Evolutionary conservation across 2,329 filamentous ascomycete species (phyloP), one percentile per base, ranked within the genome.

Genomic region (Aspergillus ruber): DNA sequence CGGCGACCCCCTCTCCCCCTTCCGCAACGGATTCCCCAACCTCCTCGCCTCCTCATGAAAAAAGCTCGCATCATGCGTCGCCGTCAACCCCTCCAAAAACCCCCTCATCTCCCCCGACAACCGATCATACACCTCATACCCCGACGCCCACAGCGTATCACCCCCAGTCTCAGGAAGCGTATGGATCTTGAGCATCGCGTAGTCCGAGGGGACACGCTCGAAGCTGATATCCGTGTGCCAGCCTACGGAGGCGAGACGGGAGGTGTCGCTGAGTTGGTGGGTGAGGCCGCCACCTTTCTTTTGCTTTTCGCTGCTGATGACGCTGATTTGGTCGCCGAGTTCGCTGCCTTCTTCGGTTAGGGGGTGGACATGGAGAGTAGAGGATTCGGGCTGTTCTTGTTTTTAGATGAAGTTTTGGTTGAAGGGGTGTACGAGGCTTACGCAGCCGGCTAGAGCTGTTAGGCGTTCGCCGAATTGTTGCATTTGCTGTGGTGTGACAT

Each of bases 71-170:
- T 77, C 79, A 43, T 73, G 77, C 0, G 77, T 80, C 4, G 75
- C 82, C 0, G 79, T 84, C 15, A 85, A 64, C 0, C 65, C 64
- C 47, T 85, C 81, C 29, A 84, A 70, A 60, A 84, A 83, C 17
- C 66, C 65, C 45, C 78, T 78, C 50, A 78, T 77, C 0, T 76
- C 69, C 2, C 70, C 67, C 8, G 77, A 81, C 46, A 86, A 69
- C 27, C 80, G 75, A 58, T 86, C 82, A 57, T 83, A 86, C 6
- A 84, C 64, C 56, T 85, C 81, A 57, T 84, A 85, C 0, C 80
- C 81, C 1, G 79, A 82, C 0, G 82, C 82, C 81, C 82, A 86
- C 3, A 86, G 73, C 0, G 83, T 84, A 61, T 83, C 78, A 38
- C 79, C 74, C 5, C 80, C 80, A 0, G 75, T 80, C 43, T 70